Conservation (phyloP, 2,329 filamentous ascomycete species). For the Penicillium sp. region DNA sequence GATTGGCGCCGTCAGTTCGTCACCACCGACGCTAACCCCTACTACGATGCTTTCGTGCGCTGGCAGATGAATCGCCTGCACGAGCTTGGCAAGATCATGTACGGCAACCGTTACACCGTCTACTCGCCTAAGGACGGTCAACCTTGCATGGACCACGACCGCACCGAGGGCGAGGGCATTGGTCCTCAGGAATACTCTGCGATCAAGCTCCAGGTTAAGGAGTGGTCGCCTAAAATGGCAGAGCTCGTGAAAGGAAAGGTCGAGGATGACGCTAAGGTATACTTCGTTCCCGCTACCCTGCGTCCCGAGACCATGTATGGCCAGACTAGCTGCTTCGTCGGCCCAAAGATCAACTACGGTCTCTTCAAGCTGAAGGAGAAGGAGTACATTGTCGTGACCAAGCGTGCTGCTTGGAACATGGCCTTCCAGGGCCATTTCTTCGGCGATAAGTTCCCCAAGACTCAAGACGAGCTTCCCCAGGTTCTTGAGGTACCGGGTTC, state of each 20-base stretch:
- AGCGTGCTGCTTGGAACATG: slow-evolving; percentile 89
- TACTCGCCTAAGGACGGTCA: slow-evolving; percentile 89
- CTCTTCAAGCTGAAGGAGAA: slow-evolving; percentile 76
- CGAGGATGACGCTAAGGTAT: slow-evolving; percentile 75
- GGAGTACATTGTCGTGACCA: slow-evolving; percentile 81
- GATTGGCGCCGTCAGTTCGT: slow-evolving; percentile 93
- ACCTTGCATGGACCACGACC: slow-evolving; percentile 84
- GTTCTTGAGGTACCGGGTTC: slow-evolving; percentile 73
- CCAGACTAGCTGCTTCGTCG: slow-evolving; percentile 93
- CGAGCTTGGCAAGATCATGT: slow-evolving; percentile 88
- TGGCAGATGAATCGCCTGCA: slow-evolving; percentile 97
- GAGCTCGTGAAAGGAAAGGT: slow-evolving; percentile 74
- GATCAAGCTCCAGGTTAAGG: slow-evolving; percentile 83
- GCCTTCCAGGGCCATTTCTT: slow-evolving; percentile 86
- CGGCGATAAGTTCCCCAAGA: slow-evolving; percentile 47
- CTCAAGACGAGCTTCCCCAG: slow-evolving; percentile 73
- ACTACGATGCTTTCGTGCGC: slow-evolving; percentile 90
- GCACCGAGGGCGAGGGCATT: slow-evolving; percentile 76
- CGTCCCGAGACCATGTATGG: slow-evolving; percentile 99
- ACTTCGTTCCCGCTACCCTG: slow-evolving; percentile 87
- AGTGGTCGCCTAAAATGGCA: slow-evolving; percentile 78
- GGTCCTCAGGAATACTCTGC: slow-evolving; percentile 90
- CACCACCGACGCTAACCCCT: slow-evolving; percentile 94
- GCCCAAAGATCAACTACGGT: slow-evolving; percentile 84
- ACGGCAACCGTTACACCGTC: slow-evolving; percentile 88